These are phyloP conservation scores for Colletotrichum eleusines DNA, from an alignment of 2,329 filamentous ascomycete genomes.

Conservation along the genomic window DNA sequence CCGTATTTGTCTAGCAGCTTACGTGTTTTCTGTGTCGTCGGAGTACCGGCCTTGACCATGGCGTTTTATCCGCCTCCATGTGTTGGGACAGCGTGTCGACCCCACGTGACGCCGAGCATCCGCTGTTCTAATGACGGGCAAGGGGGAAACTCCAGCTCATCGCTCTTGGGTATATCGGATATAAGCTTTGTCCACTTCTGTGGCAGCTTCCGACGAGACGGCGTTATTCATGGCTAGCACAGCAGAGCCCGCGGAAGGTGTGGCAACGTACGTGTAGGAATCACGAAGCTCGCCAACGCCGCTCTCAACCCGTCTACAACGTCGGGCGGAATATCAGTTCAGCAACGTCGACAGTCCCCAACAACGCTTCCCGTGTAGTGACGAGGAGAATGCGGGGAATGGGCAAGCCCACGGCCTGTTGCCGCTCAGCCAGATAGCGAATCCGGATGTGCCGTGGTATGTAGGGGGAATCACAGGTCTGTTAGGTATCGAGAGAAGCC, in stretches of 20 bases:
- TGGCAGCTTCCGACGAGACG: constrained; percentile 12
- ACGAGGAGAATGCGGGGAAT: not conserved
- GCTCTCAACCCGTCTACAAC: constrained; percentile 13
- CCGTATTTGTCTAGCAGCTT: no score
- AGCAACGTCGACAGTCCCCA: constrained; percentile 26
- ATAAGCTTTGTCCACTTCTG: constrained; percentile 14
- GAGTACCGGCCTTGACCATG: not conserved
- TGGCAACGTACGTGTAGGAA: constrained; percentile 4
- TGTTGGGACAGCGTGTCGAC: constrained; percentile 23
- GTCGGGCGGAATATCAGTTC: constrained; percentile 10
- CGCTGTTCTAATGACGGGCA: constrained; percentile 16
- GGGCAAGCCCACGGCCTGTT: not conserved
- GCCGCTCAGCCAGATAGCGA: not conserved
- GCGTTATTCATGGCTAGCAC: constrained; percentile 4
- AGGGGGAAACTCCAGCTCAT: constrained; percentile 11
- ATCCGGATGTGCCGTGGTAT: not conserved
- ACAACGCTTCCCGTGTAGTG: not conserved
- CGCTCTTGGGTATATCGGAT: constrained; percentile 18
- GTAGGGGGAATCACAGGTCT: not conserved
- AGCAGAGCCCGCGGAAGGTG: constrained; percentile 18
- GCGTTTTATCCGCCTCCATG: not conserved
- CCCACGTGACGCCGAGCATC: constrained; percentile 11
- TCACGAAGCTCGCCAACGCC: constrained; percentile 11
- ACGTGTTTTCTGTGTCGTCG: not conserved
- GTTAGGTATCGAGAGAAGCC: not conserved